Conservation (phyloP, 345 rosid species). For the Gossypium sturtianum region DNA sequence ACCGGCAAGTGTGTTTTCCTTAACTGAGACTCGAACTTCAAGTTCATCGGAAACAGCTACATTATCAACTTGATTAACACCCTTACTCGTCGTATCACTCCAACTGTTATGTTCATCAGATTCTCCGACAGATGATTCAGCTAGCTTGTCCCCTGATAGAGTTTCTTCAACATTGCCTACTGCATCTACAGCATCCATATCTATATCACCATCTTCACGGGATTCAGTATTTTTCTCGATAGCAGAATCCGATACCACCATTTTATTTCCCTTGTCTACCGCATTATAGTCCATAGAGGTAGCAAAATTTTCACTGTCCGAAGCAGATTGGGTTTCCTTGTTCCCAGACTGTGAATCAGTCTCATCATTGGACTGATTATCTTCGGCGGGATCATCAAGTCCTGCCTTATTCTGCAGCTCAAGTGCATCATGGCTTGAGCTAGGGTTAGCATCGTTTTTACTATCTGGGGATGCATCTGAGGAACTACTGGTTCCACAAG, state of each 20-base stretch:
- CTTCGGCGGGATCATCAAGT: slow-evolving; percentile 18
- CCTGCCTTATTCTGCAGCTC: slow-evolving; percentile 12
- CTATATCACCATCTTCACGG: not conserved
- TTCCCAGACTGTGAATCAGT: slow-evolving; percentile 20
- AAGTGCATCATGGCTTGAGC: slow-evolving; percentile 4
- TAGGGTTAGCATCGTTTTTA: not conserved
- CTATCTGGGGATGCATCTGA: slow-evolving; percentile 22
- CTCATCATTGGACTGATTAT: not conserved
- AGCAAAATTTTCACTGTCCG: slow-evolving; percentile 4
- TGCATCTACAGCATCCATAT: not conserved
- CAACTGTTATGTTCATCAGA: not conserved
- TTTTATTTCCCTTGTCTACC: slow-evolving; percentile 8
- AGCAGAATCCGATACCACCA: slow-evolving; percentile 2
- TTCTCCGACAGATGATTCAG: no score
- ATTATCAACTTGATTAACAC: not conserved
- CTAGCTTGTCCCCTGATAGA: no score
- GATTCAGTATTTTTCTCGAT: not conserved
- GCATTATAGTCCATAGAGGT: slow-evolving; percentile 1
- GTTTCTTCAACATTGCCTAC: not conserved
- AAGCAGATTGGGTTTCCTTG: slow-evolving; percentile 14
- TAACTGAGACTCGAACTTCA: not conserved
- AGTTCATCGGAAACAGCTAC: not conserved
- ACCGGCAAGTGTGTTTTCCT: not conserved
- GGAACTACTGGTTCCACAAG: slow-evolving; percentile 19
- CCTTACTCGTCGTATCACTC: not conserved